Base-by-base conservation (phyloP, 768 basidiomycete genomes). In the Tephrocybe sp. region DNA sequence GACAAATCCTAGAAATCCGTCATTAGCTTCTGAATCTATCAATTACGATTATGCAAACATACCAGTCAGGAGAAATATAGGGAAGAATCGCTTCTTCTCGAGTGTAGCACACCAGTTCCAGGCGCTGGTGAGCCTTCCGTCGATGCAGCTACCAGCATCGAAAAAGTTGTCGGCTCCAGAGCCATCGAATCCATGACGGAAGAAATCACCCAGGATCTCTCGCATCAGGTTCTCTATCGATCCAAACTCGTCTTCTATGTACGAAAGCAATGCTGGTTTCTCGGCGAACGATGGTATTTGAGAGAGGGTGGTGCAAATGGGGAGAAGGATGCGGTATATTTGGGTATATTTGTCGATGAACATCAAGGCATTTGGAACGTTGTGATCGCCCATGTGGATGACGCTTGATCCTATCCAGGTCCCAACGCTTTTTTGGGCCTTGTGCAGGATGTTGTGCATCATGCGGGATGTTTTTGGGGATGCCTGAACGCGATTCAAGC, bases 281-380 rank as follows among this genome's bases (percentile, higher is more conserved):
- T 79, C 71, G 6, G 76, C 73, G 18, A 93, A 70, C n/a, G 62
- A 60, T 12, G 86, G 83, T 52, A 93, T 87, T 55, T 90, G 85
- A 3, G 77, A 74, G 46, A 93, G 78, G 24, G 89, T 83, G 58
- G 87, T 93, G 73, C 89, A 92, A 51, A 93, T 88, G 3, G 91
- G 91, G 21, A 93, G 76, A 18, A 93, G 81, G 62, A 93, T 93
- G 58, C 91, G 87, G 69, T 93, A 93, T 42, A 93, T 88, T 64
- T 93, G 91, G 11, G 90, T 90, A 69, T 93, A 93, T 65, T 93
- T 93, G 78, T 93, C 89, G 59, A 93, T 91, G 77, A 93, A 93
- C 71, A 93, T 82, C 43, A 93, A 75, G 3, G 91, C 88, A 59
- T 89, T 90, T 4, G 88, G 88, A 18, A 90, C 88, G 60, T 89